Evolutionary conservation across 2,329 filamentous ascomycete species (phyloP).

Genomic region (Bimuria novae-zelandiae): DNA sequence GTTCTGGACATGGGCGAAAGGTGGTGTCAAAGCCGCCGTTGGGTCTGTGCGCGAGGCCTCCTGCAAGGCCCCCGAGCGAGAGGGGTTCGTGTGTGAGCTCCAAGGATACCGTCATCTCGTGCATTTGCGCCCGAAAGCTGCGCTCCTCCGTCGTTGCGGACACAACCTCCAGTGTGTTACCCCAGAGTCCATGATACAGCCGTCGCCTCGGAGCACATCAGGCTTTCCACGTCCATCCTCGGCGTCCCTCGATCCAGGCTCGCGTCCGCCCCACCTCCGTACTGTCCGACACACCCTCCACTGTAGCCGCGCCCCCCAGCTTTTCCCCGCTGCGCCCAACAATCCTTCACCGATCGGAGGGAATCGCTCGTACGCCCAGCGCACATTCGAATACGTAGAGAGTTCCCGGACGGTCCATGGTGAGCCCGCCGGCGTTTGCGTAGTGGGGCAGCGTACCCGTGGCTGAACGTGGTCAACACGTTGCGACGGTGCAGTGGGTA

Average conservation of each 20-base stretch:
- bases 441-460: conserved; percentile 3
- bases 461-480: not conserved
- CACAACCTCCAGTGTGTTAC: not conserved
- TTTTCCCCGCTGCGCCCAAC: conserved; percentile 3
- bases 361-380: not conserved
- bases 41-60: not conserved
- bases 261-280: conserved; percentile 1
- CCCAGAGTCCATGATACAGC: not conserved
- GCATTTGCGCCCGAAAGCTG: not conserved
- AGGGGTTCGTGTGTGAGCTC: too few species aligned
- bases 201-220: not conserved
- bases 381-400: not conserved
- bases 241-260: not conserved
- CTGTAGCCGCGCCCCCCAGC: conserved; percentile 6
- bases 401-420: not conserved
- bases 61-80: not conserved
- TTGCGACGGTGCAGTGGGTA: not conserved
- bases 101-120: not conserved
- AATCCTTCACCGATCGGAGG: not conserved
- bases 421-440: not conserved
- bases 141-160: not conserved
- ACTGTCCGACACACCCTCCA: not conserved
- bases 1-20: not conserved
- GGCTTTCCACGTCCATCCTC: not conserved
- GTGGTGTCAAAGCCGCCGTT: not conserved